Evolutionary conservation across 352 stramenopile species (phyloP), one percentile per base, ranked within the genome.

Genomic region (Vaucheria bursata): DNA sequence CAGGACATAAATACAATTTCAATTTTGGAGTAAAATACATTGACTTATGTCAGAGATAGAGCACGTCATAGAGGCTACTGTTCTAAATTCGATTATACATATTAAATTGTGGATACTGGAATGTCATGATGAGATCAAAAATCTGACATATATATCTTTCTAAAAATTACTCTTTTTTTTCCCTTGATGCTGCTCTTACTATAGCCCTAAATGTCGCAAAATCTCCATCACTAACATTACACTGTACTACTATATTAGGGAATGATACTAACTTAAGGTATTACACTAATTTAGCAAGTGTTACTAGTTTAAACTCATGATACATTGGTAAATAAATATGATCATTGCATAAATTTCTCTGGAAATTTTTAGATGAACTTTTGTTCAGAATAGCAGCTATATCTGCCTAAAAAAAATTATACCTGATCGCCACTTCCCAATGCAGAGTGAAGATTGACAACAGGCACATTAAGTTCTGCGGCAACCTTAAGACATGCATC

Each of bases 401-500:
- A 59, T 59, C 45, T 18, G 25, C 25, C 25, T 25, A 18, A 59
- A 18, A 59, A 18, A 59, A 18, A 18, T 7, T 35, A 31, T 6
- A 72, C 65, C 31, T 72, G 65, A 38, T 72, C 65, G 6, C 65
- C 65, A 35, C 65, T 72, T 29, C 65, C 65, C 6, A 72, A 25
- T 25, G 65, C 65, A 7, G 65, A 45, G 65, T 72, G 65, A 1
- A 72, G 65, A 35, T 72, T 35, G 3, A 72, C 65, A 40, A 40
- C 65, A 40, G 65, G 65, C 65, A 72, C 65, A 7, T 40, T 35
- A 36, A 35, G 29, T 6, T 72, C 65, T 2, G 4, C 1, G 1
- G 65, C 65, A 2, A 82, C 72, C 78, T 81, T 73, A 37, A 52
- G 36, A 33, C 72, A 81, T 6, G 78, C 73, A 12, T 33, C 36